Evolutionary conservation across 331 rosid species (phyloP), one percentile per base, ranked within the genome.

Genomic region (Rosa hybrid): DNA sequence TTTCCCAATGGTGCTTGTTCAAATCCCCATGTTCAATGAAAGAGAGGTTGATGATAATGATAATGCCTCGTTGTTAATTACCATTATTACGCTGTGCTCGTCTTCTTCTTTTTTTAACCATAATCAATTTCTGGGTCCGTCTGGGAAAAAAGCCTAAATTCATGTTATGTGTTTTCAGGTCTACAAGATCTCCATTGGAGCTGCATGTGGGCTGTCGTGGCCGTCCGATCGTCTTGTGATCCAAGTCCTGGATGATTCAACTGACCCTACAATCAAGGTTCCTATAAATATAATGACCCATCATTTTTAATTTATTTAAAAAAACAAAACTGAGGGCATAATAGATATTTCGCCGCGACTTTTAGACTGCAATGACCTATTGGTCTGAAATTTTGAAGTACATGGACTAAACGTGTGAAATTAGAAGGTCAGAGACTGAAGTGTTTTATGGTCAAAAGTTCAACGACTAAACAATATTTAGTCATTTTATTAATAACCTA

Each of bases 21-120:
- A 94, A 90, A 94, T 94, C 88, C 98, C 98, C 34, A 94, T 91
- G 98, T 94, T 84, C 87, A 94, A 94, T 69, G 98, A 94, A 78
- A 89, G 56, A 88, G 98, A 94, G 98, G 98, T 91, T 16, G 39
- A 34, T 34, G 4, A 8, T 38, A 18, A 39, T 41, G 14, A 41
- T 9, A 44, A n/a, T 30, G 49, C 44, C 21, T 34, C 10, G 46
- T 8, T 30, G 39, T 18, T 69, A 27, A 54, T 17, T 14, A 18
- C 63, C 12, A 7, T 67, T 16, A 57, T 48, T 70, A 45, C 2
- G 23, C 12, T 0, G 1, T 82, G 13, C 39, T 34, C 12, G 7
- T 14, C 30, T 39, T 34, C 0, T 3, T 34, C 3, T 34, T 34
- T 53, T 56, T 44, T 21, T 7, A 2, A 59, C 30, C 6, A 12